These are phyloP conservation scores for Marasmius sp. DNA, from an alignment of 1,284 basidiomycete genomes.

Conservation along the genomic window DNA sequence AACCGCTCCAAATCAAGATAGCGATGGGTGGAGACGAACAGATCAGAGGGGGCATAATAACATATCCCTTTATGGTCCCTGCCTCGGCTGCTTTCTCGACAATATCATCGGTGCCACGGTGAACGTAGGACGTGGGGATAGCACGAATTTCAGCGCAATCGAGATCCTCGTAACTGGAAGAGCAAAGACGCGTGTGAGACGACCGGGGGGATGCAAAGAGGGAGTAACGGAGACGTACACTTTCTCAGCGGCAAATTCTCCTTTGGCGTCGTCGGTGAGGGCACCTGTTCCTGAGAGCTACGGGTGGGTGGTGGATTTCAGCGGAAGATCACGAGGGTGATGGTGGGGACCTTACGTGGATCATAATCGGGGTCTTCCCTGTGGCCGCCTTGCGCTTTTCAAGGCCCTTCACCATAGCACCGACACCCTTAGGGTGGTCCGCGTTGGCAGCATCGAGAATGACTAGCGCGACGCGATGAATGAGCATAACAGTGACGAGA, in stretches of 20 bases:
- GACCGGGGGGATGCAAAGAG: not conserved
- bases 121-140: constrained; percentile 17
- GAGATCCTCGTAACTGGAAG: constrained; percentile 15
- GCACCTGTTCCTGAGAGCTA: constrained; percentile 19
- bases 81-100: constrained; percentile 14
- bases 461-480: constrained; percentile 2
- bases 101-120: constrained; percentile 15
- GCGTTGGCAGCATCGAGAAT: constrained; percentile 18
- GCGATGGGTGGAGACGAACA: constrained; percentile 5
- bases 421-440: constrained; percentile 11
- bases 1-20: not conserved
- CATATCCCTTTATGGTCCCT: constrained; percentile 16
- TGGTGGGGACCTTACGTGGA: constrained; percentile 9
- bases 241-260: constrained; percentile 16
- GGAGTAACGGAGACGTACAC: constrained; percentile 9
- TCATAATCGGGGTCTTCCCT: constrained; percentile 11
- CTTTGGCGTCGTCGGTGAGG: constrained; percentile 17
- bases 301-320: not conserved
- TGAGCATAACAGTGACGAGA: not conserved
- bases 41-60: constrained; percentile 19
- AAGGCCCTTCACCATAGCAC: constrained; percentile 16
- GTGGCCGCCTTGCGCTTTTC: constrained; percentile 9
- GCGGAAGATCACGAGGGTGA: too few relatives aligned
- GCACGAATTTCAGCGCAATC: constrained; percentile 19
- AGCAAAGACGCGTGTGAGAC: not conserved